phyloP scores from a whole-genome alignment of 1,284 basidiomycete genomes.

The Fistulina hepatica region DNA sequence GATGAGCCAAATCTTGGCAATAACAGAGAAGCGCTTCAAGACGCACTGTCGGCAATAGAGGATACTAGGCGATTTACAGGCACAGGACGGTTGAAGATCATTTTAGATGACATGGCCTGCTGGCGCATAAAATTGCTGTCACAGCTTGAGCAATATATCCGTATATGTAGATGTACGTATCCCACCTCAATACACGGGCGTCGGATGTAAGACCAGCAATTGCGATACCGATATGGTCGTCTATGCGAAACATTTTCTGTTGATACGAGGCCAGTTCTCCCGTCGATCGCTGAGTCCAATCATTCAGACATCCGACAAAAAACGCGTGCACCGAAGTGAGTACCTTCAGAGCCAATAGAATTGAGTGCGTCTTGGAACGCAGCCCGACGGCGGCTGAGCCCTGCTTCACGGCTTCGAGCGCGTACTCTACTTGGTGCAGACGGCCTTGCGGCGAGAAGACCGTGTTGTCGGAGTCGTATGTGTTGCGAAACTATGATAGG shows the following conservation, averaged over 20 bases:
- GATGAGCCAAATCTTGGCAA: conserved; percentile 1
- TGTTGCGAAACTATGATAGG: conserved; percentile 77
- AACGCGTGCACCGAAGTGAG: conserved; percentile 10
- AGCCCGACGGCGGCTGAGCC: conserved; percentile 96
- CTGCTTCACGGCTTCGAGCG: conserved; percentile 98
- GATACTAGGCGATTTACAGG: conserved; percentile 91
- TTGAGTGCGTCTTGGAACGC: conserved; percentile 89
- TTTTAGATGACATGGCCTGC: conserved; percentile 90
- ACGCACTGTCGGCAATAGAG: conserved; percentile 88
- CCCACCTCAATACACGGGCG: conserved; percentile 89
- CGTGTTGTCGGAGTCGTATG: conserved; percentile 94
- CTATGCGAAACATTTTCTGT: conserved; percentile 99
- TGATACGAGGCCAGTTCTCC: conserved; percentile 98
- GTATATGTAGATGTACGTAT: conserved; percentile 2
- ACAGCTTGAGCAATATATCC: conserved; percentile 5
- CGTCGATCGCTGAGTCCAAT: conserved; percentile 72
- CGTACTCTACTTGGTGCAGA: conserved; percentile 96
- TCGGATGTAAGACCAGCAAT: conserved; percentile 98
- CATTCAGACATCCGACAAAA: not conserved
- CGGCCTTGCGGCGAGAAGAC: conserved; percentile 91
- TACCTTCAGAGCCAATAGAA: conserved; percentile 89
- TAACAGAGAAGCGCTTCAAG: not conserved
- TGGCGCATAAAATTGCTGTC: conserved; percentile 97
- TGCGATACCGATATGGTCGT: conserved; percentile 97
- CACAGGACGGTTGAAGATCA: conserved; percentile 91